Conservation (phyloP, 805 yeast genomes). For the Saccharomycopsis malanga region DNA sequence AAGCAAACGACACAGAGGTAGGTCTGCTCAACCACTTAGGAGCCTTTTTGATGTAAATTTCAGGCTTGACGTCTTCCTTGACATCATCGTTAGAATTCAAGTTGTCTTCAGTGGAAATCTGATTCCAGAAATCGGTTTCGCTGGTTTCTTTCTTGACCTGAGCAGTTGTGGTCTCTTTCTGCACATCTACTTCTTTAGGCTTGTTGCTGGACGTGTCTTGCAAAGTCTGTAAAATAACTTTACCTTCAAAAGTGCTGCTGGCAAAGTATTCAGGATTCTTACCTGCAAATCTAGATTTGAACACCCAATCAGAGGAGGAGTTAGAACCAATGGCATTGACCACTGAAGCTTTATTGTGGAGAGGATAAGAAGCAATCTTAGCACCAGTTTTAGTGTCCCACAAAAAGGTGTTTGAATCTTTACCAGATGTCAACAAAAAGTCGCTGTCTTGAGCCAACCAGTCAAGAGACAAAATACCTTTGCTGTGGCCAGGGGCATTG, state of each 20-base stretch:
- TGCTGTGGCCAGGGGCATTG: constrained; percentile 59
- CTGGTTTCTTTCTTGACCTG: constrained; percentile 21
- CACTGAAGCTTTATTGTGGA: constrained; percentile 15
- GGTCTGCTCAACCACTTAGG: constrained; percentile 84
- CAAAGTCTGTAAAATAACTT: constrained; percentile 69
- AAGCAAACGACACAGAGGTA: constrained; percentile 79
- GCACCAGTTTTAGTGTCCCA: constrained; percentile 84
- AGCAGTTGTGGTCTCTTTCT: constrained; percentile 3
- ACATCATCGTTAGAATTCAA: constrained; percentile 26
- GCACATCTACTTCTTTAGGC: constrained; percentile 24
- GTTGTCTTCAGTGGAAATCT: constrained; percentile 45
- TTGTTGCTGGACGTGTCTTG: constrained; percentile 64
- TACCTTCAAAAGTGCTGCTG: constrained; percentile 81
- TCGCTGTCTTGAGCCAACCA: constrained; percentile 86
- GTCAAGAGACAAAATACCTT: constrained; percentile 84
- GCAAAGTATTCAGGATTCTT: constrained; percentile 84
- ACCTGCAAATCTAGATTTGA: constrained; percentile 84
- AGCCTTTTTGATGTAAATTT: constrained; percentile 66
- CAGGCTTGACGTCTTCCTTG: constrained; percentile 44
- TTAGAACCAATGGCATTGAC: constrained; percentile 21
- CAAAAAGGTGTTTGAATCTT: constrained; percentile 76
- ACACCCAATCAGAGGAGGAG: constrained; percentile 88
- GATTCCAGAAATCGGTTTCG: constrained; percentile 84
- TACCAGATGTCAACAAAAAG: constrained; percentile 81
- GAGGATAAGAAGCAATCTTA: constrained; percentile 77